Percentiles rank a stretch among this genome's conserved stretches.
phyloP scores from a whole-genome alignment of 2,329 filamentous ascomycete genomes.

The Pezicula neosporulosa region DNA sequence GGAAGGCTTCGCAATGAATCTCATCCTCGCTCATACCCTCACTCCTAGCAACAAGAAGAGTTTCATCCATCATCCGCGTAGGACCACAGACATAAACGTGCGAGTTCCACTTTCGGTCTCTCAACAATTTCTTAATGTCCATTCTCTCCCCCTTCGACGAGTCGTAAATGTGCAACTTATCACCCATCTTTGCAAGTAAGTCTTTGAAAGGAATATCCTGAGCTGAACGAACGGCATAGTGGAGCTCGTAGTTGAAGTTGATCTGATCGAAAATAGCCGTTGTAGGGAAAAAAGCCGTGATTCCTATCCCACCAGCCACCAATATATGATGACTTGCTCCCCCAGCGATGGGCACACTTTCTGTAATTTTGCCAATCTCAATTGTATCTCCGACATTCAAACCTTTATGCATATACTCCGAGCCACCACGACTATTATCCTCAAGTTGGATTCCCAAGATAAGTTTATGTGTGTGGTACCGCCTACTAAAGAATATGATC shows the following conservation, averaged over 20 bases:
- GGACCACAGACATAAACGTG: constrained; percentile 62
- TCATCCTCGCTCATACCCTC: constrained; percentile 44
- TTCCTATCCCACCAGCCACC: constrained; percentile 61
- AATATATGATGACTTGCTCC: constrained; percentile 57
- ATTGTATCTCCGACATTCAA: constrained; percentile 46
- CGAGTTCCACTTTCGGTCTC: constrained; percentile 45
- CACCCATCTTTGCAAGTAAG: constrained; percentile 38
- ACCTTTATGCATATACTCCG: constrained; percentile 50
- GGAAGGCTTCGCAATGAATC: constrained; percentile 60
- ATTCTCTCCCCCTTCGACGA: constrained; percentile 47
- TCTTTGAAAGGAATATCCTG: constrained; percentile 54
- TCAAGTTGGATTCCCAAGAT: constrained; percentile 57
- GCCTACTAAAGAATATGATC: constrained; percentile 58
- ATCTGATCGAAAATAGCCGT: constrained; percentile 38
- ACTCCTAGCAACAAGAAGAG: constrained; percentile 35
- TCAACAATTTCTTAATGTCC: constrained; percentile 45
- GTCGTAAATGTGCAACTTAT: constrained; percentile 49
- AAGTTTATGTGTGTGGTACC: constrained; percentile 45
- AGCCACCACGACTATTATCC: constrained; percentile 54
- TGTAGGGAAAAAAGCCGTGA: constrained; percentile 59
- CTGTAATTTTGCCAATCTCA: constrained; percentile 46
- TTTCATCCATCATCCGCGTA: constrained; percentile 50
- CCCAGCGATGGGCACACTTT: constrained; percentile 40
- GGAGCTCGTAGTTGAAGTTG: constrained; percentile 49
- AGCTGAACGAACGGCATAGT: constrained; percentile 53